A percentile compares a stretch with the other conserved stretches of the same genome.
These are phyloP conservation scores for Nigrograna mackinnonii DNA, from an alignment of 2,329 filamentous ascomycete genomes.

Conservation along the genomic window DNA sequence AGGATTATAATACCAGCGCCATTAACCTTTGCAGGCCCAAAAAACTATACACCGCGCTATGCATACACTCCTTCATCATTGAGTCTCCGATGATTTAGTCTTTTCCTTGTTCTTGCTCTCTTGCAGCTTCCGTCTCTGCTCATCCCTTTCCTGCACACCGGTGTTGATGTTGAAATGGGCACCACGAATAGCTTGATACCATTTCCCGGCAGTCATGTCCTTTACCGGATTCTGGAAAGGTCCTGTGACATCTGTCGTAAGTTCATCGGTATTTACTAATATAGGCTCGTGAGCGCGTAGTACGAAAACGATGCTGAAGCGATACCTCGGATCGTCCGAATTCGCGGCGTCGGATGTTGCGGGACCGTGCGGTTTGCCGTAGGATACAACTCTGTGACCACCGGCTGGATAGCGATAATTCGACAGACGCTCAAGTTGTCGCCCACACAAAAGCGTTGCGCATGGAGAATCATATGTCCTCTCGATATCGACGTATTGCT, in stretches of 20 bases:
- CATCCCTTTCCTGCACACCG: slow-evolving; percentile 30
- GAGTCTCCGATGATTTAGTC: no score
- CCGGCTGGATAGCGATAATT: slow-evolving; percentile 35
- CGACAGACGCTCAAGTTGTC: slow-evolving; percentile 31
- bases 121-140: slow-evolving; percentile 26
- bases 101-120: slow-evolving; percentile 9
- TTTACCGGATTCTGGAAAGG: slow-evolving; percentile 25
- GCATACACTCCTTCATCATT: no score
- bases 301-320: slow-evolving; percentile 42
- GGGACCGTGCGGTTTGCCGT: slow-evolving; percentile 15
- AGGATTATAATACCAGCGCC: no score
- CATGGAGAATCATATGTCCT: slow-evolving; percentile 19
- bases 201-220: slow-evolving; percentile 29
- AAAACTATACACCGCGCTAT: no score
- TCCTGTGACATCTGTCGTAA: slow-evolving; percentile 35
- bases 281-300: slow-evolving; percentile 34
- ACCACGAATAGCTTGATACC: slow-evolving; percentile 33
- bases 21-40: no score
- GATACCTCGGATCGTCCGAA: slow-evolving; percentile 18
- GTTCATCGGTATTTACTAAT: slow-evolving; percentile 21
- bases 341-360: not conserved
- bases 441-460: slow-evolving; percentile 32
- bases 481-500: slow-evolving; percentile 30
- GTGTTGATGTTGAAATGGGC: slow-evolving; percentile 44
- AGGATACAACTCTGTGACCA: slow-evolving; percentile 39